A percentile compares a stretch with the other conserved stretches of the same genome.
These are phyloP conservation scores for Nitzschia palea DNA, from an alignment of 108 stramenopile genomes.

Conservation along the genomic window DNA sequence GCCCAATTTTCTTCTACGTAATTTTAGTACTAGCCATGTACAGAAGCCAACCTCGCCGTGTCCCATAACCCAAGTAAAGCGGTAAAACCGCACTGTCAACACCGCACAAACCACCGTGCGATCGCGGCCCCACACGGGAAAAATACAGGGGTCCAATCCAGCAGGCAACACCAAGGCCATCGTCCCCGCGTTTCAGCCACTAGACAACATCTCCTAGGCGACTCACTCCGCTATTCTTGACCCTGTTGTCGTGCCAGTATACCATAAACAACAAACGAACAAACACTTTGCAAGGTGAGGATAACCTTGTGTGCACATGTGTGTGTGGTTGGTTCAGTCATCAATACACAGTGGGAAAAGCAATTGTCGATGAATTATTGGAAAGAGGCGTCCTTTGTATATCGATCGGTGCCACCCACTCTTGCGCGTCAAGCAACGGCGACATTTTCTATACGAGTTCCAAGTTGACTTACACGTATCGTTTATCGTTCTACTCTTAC, in stretches of 20 bases:
- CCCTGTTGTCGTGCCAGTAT: neutral
- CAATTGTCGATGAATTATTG: too few relatives aligned
- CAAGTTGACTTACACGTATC: too few relatives aligned
- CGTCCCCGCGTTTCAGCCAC: too few relatives aligned
- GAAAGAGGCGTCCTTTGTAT: too few relatives aligned
- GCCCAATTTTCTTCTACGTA: neutral
- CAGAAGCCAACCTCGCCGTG: neutral
- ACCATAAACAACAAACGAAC: neutral
- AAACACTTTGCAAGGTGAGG: slow-evolving; percentile 9
- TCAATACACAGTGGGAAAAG: neutral
- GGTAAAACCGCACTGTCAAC: slow-evolving; percentile 13
- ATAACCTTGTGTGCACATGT: too few relatives aligned
- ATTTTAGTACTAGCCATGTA: neutral
- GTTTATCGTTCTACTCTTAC: neutral
- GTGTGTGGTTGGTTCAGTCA: neutral
- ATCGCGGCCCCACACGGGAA: slow-evolving; percentile 1
- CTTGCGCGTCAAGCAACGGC: too few relatives aligned
- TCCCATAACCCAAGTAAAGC: slow-evolving; percentile 38
- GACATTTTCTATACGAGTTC: too few relatives aligned
- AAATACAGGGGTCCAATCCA: too few relatives aligned
- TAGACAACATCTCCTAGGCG: too few relatives aligned
- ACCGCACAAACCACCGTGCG: slow-evolving; percentile 25
- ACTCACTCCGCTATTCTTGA: neutral
- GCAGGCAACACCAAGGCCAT: too few relatives aligned
- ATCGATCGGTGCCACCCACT: too few relatives aligned